These are phyloP conservation scores for Desmodesmus armatus DNA, from an alignment of 139 green algal genomes.

Conservation along the genomic window DNA sequence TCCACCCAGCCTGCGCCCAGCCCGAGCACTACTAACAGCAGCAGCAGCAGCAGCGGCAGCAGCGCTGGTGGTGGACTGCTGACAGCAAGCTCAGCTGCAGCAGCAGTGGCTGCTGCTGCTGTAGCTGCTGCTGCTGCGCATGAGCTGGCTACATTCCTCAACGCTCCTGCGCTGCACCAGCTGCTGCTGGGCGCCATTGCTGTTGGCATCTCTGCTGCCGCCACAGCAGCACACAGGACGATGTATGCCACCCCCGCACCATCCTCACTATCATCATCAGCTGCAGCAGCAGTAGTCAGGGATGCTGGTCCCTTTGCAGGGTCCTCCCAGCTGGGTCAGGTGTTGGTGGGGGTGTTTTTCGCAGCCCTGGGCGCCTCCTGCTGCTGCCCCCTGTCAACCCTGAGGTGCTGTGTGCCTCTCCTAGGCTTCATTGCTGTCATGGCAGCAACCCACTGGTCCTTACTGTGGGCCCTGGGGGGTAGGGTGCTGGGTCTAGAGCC, in stretches of 20 bases:
- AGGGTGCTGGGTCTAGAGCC: constrained; percentile 43
- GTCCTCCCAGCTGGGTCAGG: constrained; percentile 57
- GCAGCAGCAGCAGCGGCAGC: constrained; percentile 3
- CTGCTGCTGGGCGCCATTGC: constrained; percentile 53
- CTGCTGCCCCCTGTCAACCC: background rate
- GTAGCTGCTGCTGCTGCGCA: background rate
- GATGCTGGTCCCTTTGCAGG: constrained; percentile 39
- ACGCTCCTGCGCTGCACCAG: constrained; percentile 43
- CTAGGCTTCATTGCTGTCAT: constrained; percentile 63
- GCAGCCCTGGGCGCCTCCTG: constrained; percentile 76
- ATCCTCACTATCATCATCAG: no score
- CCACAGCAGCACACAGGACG: background rate
- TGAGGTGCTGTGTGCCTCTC: constrained; percentile 17
- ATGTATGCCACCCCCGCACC: constrained; percentile 8
- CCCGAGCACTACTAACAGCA: no score
- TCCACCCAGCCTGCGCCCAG: background rate
- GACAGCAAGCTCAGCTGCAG: constrained; percentile 4
- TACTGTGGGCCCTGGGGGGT: constrained; percentile 52
- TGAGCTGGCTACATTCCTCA: constrained; percentile 18
- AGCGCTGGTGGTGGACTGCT: background rate
- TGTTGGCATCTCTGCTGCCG: constrained; percentile 25
- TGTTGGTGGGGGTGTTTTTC: constrained; percentile 87
- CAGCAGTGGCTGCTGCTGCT: constrained; percentile 32
- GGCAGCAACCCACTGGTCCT: constrained; percentile 56
- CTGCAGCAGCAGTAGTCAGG: background rate